Conservation (phyloP, 2,329 filamentous ascomycete genomes). For the Fusarium graminum region DNA sequence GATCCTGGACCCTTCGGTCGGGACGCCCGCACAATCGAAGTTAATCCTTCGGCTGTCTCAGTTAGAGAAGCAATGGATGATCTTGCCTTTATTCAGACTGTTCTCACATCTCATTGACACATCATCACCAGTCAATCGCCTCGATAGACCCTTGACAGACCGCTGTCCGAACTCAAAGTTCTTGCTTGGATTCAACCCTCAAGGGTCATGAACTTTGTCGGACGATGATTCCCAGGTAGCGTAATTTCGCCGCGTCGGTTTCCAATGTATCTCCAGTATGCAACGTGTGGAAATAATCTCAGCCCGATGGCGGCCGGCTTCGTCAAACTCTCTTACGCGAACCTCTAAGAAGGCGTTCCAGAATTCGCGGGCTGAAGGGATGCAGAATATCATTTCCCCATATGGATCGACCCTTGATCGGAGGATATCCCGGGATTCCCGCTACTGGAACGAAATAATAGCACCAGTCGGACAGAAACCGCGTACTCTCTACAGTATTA, state of each 20-base stretch:
- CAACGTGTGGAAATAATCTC: background rate
- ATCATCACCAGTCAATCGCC: too few species aligned
- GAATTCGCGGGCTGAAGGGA: too few species aligned
- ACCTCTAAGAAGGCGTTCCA: too few species aligned
- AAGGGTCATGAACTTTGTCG: slow-evolving; percentile 31
- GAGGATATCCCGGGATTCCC: background rate
- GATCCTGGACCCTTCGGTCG: slow-evolving; percentile 8
- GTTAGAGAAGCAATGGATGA: slow-evolving; percentile 19
- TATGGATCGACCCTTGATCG: slow-evolving; percentile 8
- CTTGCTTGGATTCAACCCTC: slow-evolving; percentile 1
- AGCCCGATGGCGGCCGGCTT: background rate
- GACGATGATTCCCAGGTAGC: slow-evolving; percentile 11
- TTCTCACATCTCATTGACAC: background rate
- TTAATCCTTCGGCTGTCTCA: slow-evolving; percentile 30
- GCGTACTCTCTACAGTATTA: too few species aligned
- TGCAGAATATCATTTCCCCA: slow-evolving; percentile 14
- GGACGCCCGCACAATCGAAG: slow-evolving; percentile 2
- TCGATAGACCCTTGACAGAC: background rate
- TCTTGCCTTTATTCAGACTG: slow-evolving; percentile 6
- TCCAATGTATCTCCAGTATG: slow-evolving; percentile 25
- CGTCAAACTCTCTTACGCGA: too few species aligned
- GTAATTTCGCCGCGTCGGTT: slow-evolving; percentile 11
- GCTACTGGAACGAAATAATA: slow-evolving; percentile 4
- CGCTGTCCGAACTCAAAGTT: slow-evolving; percentile 1
- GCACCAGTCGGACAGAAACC: slow-evolving; percentile 17